phyloP scores from a whole-genome alignment of 2,329 filamentous ascomycete species.

The Arthroderma sp. region DNA sequence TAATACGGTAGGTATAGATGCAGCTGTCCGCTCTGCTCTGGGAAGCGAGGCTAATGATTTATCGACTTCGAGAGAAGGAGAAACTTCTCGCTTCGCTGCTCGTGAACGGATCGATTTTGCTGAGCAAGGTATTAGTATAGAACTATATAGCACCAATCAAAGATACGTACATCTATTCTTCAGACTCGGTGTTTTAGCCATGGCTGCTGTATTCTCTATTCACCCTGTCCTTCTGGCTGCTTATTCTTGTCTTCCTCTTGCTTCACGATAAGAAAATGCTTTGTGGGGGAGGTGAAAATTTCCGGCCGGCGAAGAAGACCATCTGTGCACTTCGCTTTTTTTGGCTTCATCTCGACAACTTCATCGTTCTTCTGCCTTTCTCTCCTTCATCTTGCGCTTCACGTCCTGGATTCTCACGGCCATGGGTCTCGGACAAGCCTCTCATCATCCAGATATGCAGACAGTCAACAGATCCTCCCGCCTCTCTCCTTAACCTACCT shows the following conservation, averaged over 20 bases:
- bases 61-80: slow-evolving; percentile 41
- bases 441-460: slow-evolving; percentile 1
- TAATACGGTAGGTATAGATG: slow-evolving; percentile 34
- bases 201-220: slow-evolving; percentile 8
- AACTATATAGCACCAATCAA: not conserved
- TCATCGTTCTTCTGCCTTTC: too few species aligned
- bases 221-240: too few species aligned
- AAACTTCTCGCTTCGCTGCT: slow-evolving; percentile 44
- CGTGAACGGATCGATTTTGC: slow-evolving; percentile 44
- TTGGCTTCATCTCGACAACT: too few species aligned
- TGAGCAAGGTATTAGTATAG: slow-evolving; percentile 17
- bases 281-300: too few species aligned
- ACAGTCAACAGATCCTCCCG: not conserved
- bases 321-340: too few species aligned
- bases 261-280: too few species aligned
- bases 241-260: too few species aligned
- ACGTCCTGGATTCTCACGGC: too few species aligned
- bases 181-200: slow-evolving; percentile 25
- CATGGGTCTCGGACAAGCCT: not conserved
- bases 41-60: slow-evolving; percentile 35
- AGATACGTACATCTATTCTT: slow-evolving; percentile 17
- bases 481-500: not conserved
- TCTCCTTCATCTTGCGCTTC: too few species aligned
- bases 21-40: slow-evolving; percentile 25
- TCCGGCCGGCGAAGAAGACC: too few species aligned